A percentile compares a stretch with the other conserved stretches of the same genome.
phyloP scores from a whole-genome alignment of 2,329 filamentous ascomycete species.

The Exophiala spinifera region DNA sequence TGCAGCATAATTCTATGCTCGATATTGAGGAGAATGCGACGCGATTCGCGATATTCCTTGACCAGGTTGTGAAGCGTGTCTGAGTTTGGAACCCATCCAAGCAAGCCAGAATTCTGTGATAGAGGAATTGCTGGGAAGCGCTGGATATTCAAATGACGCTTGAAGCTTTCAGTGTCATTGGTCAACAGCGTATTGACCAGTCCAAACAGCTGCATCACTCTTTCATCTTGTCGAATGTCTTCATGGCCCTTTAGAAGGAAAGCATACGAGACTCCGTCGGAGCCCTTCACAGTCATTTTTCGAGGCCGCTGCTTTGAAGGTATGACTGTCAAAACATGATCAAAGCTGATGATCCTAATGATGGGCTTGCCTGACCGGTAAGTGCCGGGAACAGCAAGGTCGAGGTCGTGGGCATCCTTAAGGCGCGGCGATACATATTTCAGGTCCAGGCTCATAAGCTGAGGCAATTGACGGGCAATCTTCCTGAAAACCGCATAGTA shows the following conservation, averaged over 20 bases:
- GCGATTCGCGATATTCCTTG: constrained; percentile 91
- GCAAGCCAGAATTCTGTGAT: constrained; percentile 89
- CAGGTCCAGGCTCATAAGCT: constrained; percentile 87
- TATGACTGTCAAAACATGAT: constrained; percentile 85
- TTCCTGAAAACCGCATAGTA: constrained; percentile 98
- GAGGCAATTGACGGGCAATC: constrained; percentile 87
- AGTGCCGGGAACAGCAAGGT: constrained; percentile 92
- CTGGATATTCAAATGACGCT: constrained; percentile 94
- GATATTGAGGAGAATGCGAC: constrained; percentile 97
- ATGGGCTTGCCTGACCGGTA: constrained; percentile 79
- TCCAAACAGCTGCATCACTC: constrained; percentile 98
- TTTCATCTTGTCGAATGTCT: constrained; percentile 96
- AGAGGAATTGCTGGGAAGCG: constrained; percentile 94
- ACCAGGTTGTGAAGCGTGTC: constrained; percentile 97
- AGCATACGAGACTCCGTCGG: constrained; percentile 81
- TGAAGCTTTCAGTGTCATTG: constrained; percentile 93
- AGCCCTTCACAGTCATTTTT: constrained; percentile 82
- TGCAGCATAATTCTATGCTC: constrained; percentile 99
- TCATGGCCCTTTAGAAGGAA: constrained; percentile 98
- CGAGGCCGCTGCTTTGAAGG: constrained; percentile 94
- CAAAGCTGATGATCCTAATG: constrained; percentile 83
- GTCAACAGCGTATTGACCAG: constrained; percentile 92
- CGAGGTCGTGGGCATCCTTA: constrained; percentile 77
- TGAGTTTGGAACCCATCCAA: constrained; percentile 96
- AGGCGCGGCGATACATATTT: constrained; percentile 96